Conservation (phyloP, 768 basidiomycete species). For the Daedaleopsis sinensis region DNA sequence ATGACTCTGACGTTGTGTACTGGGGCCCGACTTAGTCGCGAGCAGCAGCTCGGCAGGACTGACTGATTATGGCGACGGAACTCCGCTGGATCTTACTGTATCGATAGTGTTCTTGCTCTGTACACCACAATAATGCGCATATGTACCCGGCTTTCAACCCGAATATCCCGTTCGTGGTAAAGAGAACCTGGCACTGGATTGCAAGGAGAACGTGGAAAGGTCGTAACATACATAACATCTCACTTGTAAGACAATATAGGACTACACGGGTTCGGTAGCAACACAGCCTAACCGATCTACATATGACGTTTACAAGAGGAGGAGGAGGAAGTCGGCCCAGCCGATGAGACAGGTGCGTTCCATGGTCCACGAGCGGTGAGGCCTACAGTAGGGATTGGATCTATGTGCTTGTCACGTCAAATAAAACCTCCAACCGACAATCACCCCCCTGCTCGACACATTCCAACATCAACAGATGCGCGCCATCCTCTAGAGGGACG, state of each 20-base stretch:
- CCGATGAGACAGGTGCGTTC: not conserved
- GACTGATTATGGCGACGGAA: not conserved
- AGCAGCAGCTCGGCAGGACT: not conserved
- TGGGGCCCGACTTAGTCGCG: not conserved
- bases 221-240: conserved; percentile 13
- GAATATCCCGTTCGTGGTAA: not conserved
- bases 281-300: conserved; percentile 2
- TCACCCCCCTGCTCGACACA: not conserved
- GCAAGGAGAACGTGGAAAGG: too few species aligned
- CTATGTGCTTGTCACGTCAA: not conserved
- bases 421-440: conserved; percentile 3
- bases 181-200: not conserved
- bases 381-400: too few species aligned
- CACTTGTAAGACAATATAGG: not conserved
- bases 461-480: not conserved
- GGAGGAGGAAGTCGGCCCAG: conserved; percentile 6
- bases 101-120: not conserved
- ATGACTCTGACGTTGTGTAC: not conserved
- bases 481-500: not conserved
- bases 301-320: not conserved
- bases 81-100: too few species aligned
- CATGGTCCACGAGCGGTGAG: too few species aligned
- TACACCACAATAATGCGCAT: conserved; percentile 2
- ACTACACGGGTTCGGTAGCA: not conserved
- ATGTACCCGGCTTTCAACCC: not conserved